Evolutionary conservation across 257 asterid genomes (phyloP), one percentile per base, ranked within the genome.

Genomic region (Haberlea rhodopensis): DNA sequence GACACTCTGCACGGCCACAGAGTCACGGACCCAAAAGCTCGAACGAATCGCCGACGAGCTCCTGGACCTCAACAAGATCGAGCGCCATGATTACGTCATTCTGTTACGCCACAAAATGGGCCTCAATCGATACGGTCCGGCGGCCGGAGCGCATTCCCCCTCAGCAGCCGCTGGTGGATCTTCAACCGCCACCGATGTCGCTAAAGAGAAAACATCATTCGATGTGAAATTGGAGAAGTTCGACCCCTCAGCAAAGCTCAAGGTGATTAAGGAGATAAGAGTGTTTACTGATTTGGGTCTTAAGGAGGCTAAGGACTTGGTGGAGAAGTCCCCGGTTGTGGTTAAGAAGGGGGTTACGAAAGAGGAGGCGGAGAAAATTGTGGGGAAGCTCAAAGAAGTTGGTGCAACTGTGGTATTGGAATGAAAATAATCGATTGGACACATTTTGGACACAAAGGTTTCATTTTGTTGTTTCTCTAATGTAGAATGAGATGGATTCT

Each of bases 1-100:
- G 51, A 19, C 73, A 28, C 78, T 88, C 71, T 68, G 77, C 76
- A 76, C 92, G 11, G 74, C 84, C 34, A 34, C 71, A 15, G 87
- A 69, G 48, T 46, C 75, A 32, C 84, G 76, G 24, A 78, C 84
- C 60, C 81, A 75, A 10, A 91, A 88, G 71, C 87, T 91, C 23
- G 94, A 88, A 53, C 91, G 91, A 22, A 86, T 91, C 57, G 94
- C 97, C 53, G 84, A 79, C 74, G 85, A 80, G 62, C 91, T 88
- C 59, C 53, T 91, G 57, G 64, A 64, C 72, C 91, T 91, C 63
- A 83, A 76, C 70, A 88, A 80, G 79, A 62, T 88, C 74, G 97
- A 91, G 84, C 89, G 81, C 63, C 80, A 83, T 60, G 95, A 91
- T 56, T 91, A 84, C 68, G 79, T 52, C 57, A 80, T 88, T 59